Evolutionary conservation across 2,329 filamentous ascomycete species (phyloP).

Genomic region (Neobulgaria alba): DNA sequence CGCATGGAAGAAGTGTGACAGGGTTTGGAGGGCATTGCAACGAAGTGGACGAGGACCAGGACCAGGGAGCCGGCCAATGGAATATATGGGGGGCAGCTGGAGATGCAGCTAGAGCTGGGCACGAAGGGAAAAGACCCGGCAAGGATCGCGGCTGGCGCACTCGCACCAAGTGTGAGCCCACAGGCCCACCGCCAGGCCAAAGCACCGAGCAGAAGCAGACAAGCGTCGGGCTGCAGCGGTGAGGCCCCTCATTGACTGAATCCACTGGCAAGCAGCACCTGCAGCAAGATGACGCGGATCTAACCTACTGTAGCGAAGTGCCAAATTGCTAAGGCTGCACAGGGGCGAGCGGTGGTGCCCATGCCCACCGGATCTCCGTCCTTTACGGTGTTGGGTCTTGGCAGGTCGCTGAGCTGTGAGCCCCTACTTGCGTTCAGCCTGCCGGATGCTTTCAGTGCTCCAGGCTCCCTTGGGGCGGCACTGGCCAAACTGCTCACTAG

Average conservation of each 20-base stretch:
- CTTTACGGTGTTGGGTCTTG: no score
- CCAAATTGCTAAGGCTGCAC: no score
- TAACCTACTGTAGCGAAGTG: no score
- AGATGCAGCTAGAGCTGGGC: background rate
- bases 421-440: no score
- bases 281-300: no score
- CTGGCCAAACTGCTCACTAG: no score
- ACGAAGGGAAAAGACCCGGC: slow-evolving; percentile 5
- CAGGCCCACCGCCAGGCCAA: background rate
- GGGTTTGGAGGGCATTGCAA: slow-evolving; percentile 17
- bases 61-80: slow-evolving; percentile 11
- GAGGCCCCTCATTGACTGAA: background rate
- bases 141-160: slow-evolving; percentile 7
- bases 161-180: background rate
- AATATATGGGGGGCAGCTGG: slow-evolving; percentile 2
- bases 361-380: no score
- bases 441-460: no score
- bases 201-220: background rate
- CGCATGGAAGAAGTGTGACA: slow-evolving; percentile 29
- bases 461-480: no score
- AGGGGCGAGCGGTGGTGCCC: no score
- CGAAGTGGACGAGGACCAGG: slow-evolving; percentile 1
- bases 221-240: background rate
- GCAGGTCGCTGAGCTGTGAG: no score
- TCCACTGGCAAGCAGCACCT: no score